phyloP scores from a whole-genome alignment of 148 eudicot genomes.

The Hydrangea macrophylla region DNA sequence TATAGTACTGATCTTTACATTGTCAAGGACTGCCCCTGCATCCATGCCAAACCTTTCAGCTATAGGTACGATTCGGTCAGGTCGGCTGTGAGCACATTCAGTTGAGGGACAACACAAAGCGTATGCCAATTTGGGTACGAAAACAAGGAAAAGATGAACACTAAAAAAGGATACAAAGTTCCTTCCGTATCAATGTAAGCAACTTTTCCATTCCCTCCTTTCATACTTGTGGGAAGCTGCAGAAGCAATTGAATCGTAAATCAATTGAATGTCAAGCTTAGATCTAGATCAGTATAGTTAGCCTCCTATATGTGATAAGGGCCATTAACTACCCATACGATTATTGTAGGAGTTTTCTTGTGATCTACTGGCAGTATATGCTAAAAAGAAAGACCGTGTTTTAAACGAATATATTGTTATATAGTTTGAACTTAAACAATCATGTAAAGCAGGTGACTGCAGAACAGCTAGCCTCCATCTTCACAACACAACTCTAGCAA shows the following conservation, averaged over 20 bases:
- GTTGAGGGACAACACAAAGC: conserved; percentile 27
- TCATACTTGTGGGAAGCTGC: conserved; percentile 91
- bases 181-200: conserved; percentile 98
- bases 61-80: conserved; percentile 92
- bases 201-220: conserved; percentile 93
- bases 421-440: neutral
- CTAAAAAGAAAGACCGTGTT: too few species aligned
- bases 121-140: neutral
- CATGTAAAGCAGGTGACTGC: neutral
- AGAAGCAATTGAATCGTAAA: conserved; percentile 2
- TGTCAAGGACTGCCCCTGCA: conserved; percentile 93
- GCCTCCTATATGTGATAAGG: neutral
- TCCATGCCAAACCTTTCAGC: conserved; percentile 99
- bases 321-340: neutral
- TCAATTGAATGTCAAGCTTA: neutral
- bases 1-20: conserved; percentile 39
- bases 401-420: neutral
- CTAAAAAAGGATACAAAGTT: conserved; percentile 80
- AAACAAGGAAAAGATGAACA: conserved; percentile 7
- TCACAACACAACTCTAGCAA: neutral
- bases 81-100: conserved; percentile 53
- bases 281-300: neutral
- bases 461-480: neutral
- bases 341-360: neutral
- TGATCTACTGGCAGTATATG: neutral